Evolutionary conservation across 352 stramenopile species (phyloP).

Genomic region (Pythium brassicae): DNA sequence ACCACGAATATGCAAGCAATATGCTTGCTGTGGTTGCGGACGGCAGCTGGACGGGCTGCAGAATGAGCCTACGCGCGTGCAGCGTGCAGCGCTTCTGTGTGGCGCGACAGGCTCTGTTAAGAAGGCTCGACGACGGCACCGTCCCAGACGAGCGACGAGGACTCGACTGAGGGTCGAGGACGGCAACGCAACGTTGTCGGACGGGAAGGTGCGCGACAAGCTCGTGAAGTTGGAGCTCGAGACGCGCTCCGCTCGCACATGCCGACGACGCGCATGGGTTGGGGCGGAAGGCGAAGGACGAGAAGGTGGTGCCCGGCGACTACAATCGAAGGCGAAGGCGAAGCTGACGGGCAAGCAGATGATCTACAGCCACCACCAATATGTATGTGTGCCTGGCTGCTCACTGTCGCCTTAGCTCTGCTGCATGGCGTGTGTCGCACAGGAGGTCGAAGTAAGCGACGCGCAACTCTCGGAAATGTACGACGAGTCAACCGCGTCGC

Average conservation of each 20-base stretch:
- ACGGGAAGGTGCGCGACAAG: conserved; percentile 49
- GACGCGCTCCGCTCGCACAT: conserved; percentile 32
- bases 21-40: no score
- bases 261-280: conserved; percentile 64
- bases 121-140: no score
- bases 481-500: conserved; percentile 62
- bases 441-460: conserved; percentile 70
- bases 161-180: conserved; percentile 74
- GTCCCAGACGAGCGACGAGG: conserved; percentile 34
- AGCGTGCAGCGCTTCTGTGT: no score
- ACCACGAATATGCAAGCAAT: no score
- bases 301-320: conserved; percentile 16
- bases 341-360: conserved; percentile 77
- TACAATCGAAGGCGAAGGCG: conserved; percentile 28
- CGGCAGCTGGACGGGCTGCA: no score
- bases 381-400: no score
- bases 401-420: background rate
- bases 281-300: conserved; percentile 55
- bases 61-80: no score
- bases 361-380: conserved; percentile 85
- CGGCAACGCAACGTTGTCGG: conserved; percentile 45
- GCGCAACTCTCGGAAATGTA: conserved; percentile 67
- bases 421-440: no score
- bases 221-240: conserved; percentile 58
- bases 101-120: no score